Conservation (phyloP, 78 protist genomes). For the Trichosphaerium sp. region DNA sequence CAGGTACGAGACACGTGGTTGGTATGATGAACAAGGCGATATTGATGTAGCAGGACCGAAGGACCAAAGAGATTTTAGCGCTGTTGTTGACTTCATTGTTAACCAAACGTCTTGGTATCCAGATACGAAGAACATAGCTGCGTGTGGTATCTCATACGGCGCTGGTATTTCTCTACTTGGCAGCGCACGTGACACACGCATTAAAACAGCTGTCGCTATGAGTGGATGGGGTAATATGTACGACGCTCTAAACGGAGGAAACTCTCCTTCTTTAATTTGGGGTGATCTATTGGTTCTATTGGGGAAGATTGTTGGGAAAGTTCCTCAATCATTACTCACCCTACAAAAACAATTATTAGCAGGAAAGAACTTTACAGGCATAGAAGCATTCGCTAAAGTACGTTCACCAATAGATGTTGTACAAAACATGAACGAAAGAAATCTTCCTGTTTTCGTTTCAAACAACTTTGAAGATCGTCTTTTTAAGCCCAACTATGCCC, state of each 20-base stretch:
- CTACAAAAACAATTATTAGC: neutral
- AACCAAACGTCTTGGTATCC: neutral
- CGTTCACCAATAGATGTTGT: neutral
- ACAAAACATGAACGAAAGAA: neutral
- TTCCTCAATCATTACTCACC: neutral
- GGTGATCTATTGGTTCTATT: neutral
- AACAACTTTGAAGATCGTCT: conserved; percentile 8
- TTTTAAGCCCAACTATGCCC: neutral
- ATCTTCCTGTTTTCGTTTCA: conserved; percentile 5
- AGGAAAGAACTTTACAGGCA: neutral
- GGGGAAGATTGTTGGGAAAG: neutral
- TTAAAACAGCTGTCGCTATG: conserved; percentile 8
- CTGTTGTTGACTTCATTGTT: neutral
- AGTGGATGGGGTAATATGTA: neutral
- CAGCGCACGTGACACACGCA: neutral
- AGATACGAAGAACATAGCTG: neutral
- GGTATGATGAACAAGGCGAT: neutral
- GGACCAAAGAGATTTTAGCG: neutral
- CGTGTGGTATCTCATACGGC: conserved; percentile 15
- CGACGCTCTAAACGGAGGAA: neutral
- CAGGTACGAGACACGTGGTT: conserved; percentile 23
- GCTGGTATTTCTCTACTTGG: conserved; percentile 12
- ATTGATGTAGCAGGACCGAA: conserved; percentile 12
- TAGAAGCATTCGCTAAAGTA: neutral
- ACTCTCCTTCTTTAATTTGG: neutral